Evolutionary conservation across 768 basidiomycete species (phyloP), one percentile per base, ranked within the genome.

Genomic region (Gymnopilus dilepis): DNA sequence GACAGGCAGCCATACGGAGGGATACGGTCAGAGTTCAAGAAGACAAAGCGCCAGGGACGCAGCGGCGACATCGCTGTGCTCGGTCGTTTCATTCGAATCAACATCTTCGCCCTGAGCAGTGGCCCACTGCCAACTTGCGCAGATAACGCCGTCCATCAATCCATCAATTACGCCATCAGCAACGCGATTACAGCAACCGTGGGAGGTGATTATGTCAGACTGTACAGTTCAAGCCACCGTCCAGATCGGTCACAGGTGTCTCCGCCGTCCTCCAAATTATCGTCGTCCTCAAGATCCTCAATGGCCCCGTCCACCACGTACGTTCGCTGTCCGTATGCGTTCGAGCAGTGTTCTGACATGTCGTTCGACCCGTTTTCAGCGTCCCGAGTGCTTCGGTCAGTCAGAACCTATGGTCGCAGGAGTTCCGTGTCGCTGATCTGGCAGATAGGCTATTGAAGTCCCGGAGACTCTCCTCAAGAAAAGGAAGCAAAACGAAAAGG

Each of bases 401-500:
- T 78, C 64, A 53, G 50, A 65, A 64, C 61, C 37, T 58, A 65
- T 59, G 54, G 43, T 61, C 63, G 40, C 58, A 50, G 62, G 42
- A 53, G 41, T 65, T 60, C n/a, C 22, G 65, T 58, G 48, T 67
- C 67, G 68, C 70, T 76, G 53, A 74, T 58, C 40, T 50, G 38
- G 42, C 54, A 66, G 63, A 63, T 70, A 94, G 92, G 87, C 89
- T 74, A 89, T 97, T 77, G 92, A 96, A 87, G 96, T 97, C 81
- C 96, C 96, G 77, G 96, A 97, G 90, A 98, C 96, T 74, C 89
- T 98, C 84, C 94, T 98, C 84, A 98, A 97, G 88, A 98, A 97
- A 85, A 90, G 96, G 82, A 95, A 96, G 83, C 92, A 95, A 82
- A 96, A 89, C 73, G 94, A 97, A 84, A 96, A 96, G 84, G 91